Evolutionary conservation across 2,329 filamentous ascomycete species (phyloP).

Genomic region (Diplodia intermedia): DNA sequence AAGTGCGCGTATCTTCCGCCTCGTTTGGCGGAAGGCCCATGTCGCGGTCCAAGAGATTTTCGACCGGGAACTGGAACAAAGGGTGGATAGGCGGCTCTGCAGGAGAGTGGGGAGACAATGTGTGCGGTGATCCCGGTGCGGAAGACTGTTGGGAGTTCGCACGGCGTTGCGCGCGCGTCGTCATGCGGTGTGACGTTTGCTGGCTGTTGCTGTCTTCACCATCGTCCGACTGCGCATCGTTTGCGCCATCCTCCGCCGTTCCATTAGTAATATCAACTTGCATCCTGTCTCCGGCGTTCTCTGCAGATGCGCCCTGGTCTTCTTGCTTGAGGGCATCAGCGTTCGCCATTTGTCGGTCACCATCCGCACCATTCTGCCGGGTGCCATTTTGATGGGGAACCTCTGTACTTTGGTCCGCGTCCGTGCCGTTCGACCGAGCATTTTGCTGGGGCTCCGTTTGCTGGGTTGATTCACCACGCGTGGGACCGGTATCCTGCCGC

Average conservation of each 20-base stretch:
- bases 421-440: constrained; percentile 3
- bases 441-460: constrained; percentile 11
- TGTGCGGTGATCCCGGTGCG: constrained; percentile 34
- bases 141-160: constrained; percentile 38
- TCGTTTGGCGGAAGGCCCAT: constrained; percentile 74
- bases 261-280: constrained; percentile 24
- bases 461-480: neutral
- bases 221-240: constrained; percentile 7
- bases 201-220: constrained; percentile 35
- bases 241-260: constrained; percentile 8
- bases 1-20: constrained; percentile 77
- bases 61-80: constrained; percentile 71
- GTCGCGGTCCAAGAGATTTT: constrained; percentile 71
- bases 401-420: neutral
- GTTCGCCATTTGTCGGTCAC: constrained; percentile 7
- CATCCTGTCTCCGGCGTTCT: constrained; percentile 23
- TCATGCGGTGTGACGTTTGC: constrained; percentile 59
- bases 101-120: constrained; percentile 53
- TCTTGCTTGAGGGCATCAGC: constrained; percentile 11
- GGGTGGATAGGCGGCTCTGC: constrained; percentile 70
- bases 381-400: neutral
- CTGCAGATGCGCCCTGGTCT: constrained; percentile 7
- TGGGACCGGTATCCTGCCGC: neutral
- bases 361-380: neutral
- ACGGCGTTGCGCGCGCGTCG: constrained; percentile 61